Conservation (phyloP, 768 basidiomycete species). For the Lyophyllum shimeji region DNA sequence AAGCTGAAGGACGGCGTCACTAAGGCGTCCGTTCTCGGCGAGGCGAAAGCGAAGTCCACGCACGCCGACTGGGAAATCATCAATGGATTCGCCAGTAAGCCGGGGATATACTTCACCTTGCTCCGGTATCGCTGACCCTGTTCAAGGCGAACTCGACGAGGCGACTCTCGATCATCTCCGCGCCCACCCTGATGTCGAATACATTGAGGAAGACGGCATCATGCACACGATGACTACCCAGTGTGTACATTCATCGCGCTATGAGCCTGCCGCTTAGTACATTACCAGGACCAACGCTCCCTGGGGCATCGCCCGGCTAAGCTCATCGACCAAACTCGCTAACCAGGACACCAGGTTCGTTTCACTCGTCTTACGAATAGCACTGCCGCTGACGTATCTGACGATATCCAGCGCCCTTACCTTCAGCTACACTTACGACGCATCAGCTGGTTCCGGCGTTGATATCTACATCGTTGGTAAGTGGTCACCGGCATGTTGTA, state of each 20-base stretch:
- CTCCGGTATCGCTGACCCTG: background rate
- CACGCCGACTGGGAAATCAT: slow-evolving; percentile 25
- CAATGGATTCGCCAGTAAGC: slow-evolving; percentile 31
- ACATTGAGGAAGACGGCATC: slow-evolving; percentile 22
- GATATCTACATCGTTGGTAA: slow-evolving; percentile 40
- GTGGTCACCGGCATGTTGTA: background rate
- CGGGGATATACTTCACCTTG: background rate
- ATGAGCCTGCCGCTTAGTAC: background rate
- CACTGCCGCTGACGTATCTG: background rate
- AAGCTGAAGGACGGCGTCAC: slow-evolving; percentile 30
- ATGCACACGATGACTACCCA: slow-evolving; percentile 24
- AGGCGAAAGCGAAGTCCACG: slow-evolving; percentile 4
- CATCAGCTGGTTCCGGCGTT: slow-evolving; percentile 13
- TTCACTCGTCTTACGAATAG: background rate
- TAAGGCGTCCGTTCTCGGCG: slow-evolving; percentile 16
- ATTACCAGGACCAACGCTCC: slow-evolving; percentile 26
- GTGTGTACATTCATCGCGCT: slow-evolving; percentile 6
- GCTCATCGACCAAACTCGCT: slow-evolving; percentile 15
- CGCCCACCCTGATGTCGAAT: slow-evolving; percentile 21
- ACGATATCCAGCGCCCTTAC: slow-evolving; percentile 7
- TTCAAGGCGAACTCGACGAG: slow-evolving; percentile 16
- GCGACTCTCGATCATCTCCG: slow-evolving; percentile 22
- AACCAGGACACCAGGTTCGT: slow-evolving; percentile 12
- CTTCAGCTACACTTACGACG: slow-evolving; percentile 14
- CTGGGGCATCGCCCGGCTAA: slow-evolving; percentile 31